Base-by-base conservation (phyloP, 768 basidiomycete genomes). In the Chalciporus sphaerocephalus region DNA sequence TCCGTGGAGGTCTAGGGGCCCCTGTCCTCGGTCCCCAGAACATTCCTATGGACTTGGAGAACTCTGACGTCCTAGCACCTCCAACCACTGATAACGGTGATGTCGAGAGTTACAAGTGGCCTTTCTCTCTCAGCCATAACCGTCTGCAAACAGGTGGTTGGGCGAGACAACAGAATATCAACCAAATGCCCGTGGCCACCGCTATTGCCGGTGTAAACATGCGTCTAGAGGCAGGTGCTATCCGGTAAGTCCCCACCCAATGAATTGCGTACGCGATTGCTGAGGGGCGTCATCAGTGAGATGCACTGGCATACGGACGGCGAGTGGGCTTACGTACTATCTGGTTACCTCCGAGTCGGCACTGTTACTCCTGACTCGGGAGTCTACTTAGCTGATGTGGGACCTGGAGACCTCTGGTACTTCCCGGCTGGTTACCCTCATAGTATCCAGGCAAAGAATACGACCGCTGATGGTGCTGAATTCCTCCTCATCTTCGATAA, bases 21-120 rank as follows among this genome's bases (percentile, higher is more conserved):
- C 47, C 44, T 5, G 69, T 85, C 42, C 55, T 85, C 2, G 83
- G 79, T 1, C 83, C 79, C 0, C 67, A 81, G 43, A 81, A 86
- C 54, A 47, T 74, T 4, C 73, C 74, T 3, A 28, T 84, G n/a
- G 72, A 80, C 40, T 41, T 73, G 21, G 68, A 85, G 59, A 81
- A 83, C 41, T 69, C 80, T 8, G 78, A 85, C 40, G 42, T 69
- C 4, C 52, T 85, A 0, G 78, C 79, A 9, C 80, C 81, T 35
- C 85, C 85, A 4, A 74, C 71, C 6, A 84, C 85, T 0, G 85
- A 87, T 54, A 55, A 67, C 18, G 83, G 84, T 11, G 48, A 47
- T 18, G 66, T 86, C n/a, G n/a, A n/a, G n/a, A n/a, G n/a, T n/a
- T n/a, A n/a, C 49, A 84, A 83, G 54, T 85, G 83, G 83, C 75